Percentiles rank a stretch among this genome's conserved stretches.
Conservation (phyloP, 306 rosid genomes). For the Castanospermum australe region DNA sequence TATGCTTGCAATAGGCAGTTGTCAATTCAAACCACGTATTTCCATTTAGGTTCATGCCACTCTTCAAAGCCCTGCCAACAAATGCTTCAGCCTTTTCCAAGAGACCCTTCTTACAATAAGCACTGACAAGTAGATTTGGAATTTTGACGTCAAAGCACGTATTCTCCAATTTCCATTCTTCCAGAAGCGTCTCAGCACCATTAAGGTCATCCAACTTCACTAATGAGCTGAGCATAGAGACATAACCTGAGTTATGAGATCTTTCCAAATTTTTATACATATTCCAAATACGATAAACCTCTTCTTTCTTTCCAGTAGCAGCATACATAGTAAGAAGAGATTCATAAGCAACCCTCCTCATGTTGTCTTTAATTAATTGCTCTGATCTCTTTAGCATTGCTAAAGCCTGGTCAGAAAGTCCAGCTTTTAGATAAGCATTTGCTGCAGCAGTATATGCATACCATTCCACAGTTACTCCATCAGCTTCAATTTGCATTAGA, state of each 20-base stretch:
- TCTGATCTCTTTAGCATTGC: slow-evolving; percentile 45
- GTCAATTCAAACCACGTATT: slow-evolving; percentile 42
- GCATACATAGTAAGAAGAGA: slow-evolving; percentile 35
- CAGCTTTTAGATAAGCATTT: slow-evolving; percentile 52
- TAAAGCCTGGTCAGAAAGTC: slow-evolving; percentile 33
- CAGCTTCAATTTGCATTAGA: slow-evolving; percentile 46
- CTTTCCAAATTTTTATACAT: slow-evolving; percentile 24
- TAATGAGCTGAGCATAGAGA: slow-evolving; percentile 43
- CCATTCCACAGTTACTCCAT: slow-evolving; percentile 35
- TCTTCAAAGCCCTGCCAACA: slow-evolving; percentile 32
- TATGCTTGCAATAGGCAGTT: slow-evolving; percentile 32
- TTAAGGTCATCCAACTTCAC: slow-evolving; percentile 54
- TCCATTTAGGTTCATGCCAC: slow-evolving; percentile 37
- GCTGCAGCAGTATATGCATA: slow-evolving; percentile 40
- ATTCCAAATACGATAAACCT: slow-evolving; percentile 56
- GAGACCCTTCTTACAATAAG: slow-evolving; percentile 51
- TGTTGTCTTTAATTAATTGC: neutral
- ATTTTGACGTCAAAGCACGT: slow-evolving; percentile 38
- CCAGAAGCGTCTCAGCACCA: slow-evolving; percentile 50
- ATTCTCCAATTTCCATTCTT: slow-evolving; percentile 48
- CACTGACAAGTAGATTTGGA: slow-evolving; percentile 38
- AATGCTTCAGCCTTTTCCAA: slow-evolving; percentile 46
- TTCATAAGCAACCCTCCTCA: slow-evolving; percentile 38
- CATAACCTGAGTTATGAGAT: slow-evolving; percentile 34
- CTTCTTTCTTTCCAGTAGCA: slow-evolving; percentile 35